Evolutionary conservation across 116 monocot species (phyloP).

Genomic region (Iris pallida): DNA sequence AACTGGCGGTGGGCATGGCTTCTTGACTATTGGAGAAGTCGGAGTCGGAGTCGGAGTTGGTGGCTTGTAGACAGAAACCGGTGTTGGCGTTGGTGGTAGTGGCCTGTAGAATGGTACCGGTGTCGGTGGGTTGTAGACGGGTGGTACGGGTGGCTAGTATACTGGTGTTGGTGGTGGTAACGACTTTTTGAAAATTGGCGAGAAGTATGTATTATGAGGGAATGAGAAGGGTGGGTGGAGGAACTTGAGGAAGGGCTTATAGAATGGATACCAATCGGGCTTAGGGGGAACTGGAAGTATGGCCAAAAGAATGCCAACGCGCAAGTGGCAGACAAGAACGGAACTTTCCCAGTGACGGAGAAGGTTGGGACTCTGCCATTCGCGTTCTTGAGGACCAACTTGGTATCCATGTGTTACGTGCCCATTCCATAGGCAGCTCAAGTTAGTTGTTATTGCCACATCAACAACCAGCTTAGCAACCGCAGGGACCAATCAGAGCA

Average conservation of each 20-base stretch:
- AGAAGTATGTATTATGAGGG: slow-evolving; percentile 15
- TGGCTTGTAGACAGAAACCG: slow-evolving; percentile 25
- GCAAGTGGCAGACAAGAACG: slow-evolving; percentile 43
- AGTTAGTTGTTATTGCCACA: too few species aligned
- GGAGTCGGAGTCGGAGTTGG: slow-evolving; percentile 25
- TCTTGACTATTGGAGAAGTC: slow-evolving; percentile 7
- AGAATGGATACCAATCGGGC: slow-evolving; percentile 14
- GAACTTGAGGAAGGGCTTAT: slow-evolving; percentile 8
- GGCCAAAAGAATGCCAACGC: slow-evolving; percentile 31
- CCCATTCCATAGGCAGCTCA: too few species aligned
- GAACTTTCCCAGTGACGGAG: slow-evolving; percentile 24
- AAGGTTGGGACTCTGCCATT: slow-evolving; percentile 23
- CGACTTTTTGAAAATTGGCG: neutral
- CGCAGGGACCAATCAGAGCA: too few species aligned
- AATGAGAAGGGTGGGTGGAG: neutral
- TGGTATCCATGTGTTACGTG: slow-evolving; percentile 13
- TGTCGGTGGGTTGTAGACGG: slow-evolving; percentile 15
- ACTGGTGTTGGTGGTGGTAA: slow-evolving; percentile 3
- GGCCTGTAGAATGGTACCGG: slow-evolving; percentile 7
- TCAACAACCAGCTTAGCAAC: too few species aligned
- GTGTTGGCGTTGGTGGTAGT: slow-evolving; percentile 9
- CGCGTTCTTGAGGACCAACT: slow-evolving; percentile 22
- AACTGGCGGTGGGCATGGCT: slow-evolving; percentile 15
- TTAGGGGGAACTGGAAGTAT: neutral
- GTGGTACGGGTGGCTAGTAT: neutral